A percentile compares a stretch with the other conserved stretches of the same genome.
Conservation (phyloP, 2,329 filamentous ascomycete genomes). For the Neonectria punicea region DNA sequence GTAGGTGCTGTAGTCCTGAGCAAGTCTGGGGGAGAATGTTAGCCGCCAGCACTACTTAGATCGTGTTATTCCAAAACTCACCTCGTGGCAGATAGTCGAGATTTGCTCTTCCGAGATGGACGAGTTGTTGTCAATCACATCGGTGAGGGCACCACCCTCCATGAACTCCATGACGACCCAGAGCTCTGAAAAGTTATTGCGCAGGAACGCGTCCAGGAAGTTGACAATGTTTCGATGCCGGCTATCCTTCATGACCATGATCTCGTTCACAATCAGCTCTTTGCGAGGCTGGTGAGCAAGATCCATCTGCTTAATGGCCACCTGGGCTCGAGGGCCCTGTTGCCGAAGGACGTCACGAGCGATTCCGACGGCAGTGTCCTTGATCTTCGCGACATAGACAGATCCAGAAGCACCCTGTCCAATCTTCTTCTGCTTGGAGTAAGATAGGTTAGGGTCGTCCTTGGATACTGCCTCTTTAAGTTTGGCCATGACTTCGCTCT, state of each 20-base stretch:
- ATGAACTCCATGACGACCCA: constrained; percentile 99
- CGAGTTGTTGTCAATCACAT: constrained; percentile 98
- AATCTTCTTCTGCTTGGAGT: constrained; percentile 99
- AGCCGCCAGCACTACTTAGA: constrained; percentile 18
- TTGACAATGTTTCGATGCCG: constrained; percentile 99
- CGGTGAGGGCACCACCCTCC: constrained; percentile 96
- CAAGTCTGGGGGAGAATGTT: constrained; percentile 74
- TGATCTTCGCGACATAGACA: constrained; percentile 96
- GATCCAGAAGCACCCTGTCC: constrained; percentile 97
- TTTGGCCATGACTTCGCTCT: constrained; percentile 96
- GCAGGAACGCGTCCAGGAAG: constrained; percentile 95
- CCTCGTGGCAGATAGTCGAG: constrained; percentile 95
- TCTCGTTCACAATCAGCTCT: constrained; percentile 98
- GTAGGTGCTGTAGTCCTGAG: constrained; percentile 91
- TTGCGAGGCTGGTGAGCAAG: constrained; percentile 96
- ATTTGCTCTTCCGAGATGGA: constrained; percentile 97
- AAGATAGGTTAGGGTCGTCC: constrained; percentile 92
- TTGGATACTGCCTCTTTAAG: constrained; percentile 95
- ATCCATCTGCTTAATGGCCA: constrained; percentile 99
- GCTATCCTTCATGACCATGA: constrained; percentile 99
- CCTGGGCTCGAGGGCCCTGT: constrained; percentile 85
- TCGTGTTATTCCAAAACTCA: constrained; percentile 56
- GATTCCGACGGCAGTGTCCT: constrained; percentile 86
- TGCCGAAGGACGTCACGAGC: constrained; percentile 82
- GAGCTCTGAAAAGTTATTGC: constrained; percentile 93